Conservation (phyloP, 257 asterid species). For the Penstemon eatonii region DNA sequence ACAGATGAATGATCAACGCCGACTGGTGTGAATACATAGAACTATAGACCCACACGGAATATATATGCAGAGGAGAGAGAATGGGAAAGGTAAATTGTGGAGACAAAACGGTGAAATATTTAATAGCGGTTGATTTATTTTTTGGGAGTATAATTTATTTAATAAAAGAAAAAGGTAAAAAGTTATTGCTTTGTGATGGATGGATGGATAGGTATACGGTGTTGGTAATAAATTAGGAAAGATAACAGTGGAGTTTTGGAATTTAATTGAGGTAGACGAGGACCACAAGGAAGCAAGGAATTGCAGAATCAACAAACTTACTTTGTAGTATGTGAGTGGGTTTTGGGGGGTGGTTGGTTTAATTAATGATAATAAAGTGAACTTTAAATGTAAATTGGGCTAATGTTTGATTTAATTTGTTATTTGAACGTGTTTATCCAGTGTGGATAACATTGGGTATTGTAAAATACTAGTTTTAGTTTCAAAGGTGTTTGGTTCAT, state of each 20-base stretch:
- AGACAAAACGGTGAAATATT: constrained; percentile 30
- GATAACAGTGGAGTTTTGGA: constrained; percentile 32
- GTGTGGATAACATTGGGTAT: too few relatives aligned
- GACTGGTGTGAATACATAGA: background rate
- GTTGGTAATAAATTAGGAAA: background rate
- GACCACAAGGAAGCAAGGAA: constrained; percentile 21
- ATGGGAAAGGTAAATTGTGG: constrained; percentile 7
- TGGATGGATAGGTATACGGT: constrained; percentile 3
- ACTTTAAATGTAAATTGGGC: too few relatives aligned
- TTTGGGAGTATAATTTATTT: too few relatives aligned
- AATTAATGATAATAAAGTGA: too few relatives aligned
- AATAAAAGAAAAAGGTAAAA: background rate
- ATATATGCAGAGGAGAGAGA: background rate
- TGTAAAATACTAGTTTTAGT: too few relatives aligned
- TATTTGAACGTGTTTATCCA: too few relatives aligned
- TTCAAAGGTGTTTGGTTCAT: too few relatives aligned
- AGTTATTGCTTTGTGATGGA: background rate
- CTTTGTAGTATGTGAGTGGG: too few relatives aligned
- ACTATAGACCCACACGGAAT: too few relatives aligned
- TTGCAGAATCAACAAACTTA: constrained; percentile 14
- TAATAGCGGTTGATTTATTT: constrained; percentile 25
- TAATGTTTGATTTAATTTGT: too few relatives aligned
- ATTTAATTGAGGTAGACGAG: constrained; percentile 19
- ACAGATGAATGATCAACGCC: constrained; percentile 25
- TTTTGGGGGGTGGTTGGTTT: too few relatives aligned